These are phyloP conservation scores for Cladosporium sp. DNA, from an alignment of 2,329 filamentous ascomycete species.

Conservation along the genomic window DNA sequence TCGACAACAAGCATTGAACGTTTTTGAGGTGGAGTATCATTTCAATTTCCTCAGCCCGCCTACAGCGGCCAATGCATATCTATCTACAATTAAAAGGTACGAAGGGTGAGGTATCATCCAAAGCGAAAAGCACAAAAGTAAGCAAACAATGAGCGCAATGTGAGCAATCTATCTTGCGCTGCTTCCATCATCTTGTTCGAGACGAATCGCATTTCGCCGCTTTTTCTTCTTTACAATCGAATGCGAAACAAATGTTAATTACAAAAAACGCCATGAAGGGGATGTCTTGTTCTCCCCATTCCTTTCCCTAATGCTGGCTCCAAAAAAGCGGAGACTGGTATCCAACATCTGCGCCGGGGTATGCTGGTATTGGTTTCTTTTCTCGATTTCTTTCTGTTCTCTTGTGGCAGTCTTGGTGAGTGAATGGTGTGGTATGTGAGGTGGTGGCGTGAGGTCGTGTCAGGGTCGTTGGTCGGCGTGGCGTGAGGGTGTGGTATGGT, in stretches of 20 bases:
- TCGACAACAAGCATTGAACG: too few relatives aligned
- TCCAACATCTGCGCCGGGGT: constrained; percentile 8
- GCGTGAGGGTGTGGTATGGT: background rate
- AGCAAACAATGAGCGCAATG: background rate
- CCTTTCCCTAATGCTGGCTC: constrained; percentile 1
- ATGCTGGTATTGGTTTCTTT: constrained; percentile 10
- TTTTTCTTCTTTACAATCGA: background rate
- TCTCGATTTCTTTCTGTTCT: background rate
- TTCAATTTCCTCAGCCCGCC: background rate
- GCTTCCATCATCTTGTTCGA: background rate
- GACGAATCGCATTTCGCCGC: constrained; percentile 3
- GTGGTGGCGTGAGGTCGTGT: constrained; percentile 18
- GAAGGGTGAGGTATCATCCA: constrained; percentile 9
- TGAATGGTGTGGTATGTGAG: background rate
- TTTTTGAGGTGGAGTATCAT: background rate
- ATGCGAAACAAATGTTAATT: background rate
- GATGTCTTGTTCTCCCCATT: background rate
- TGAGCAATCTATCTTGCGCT: constrained; percentile 7
- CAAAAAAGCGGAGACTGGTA: background rate
- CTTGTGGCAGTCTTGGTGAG: background rate
- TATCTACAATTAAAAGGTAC: constrained; percentile 1
- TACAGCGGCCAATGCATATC: background rate
- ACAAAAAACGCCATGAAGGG: background rate
- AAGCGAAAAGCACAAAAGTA: background rate
- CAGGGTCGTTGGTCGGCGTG: background rate